Conservation (phyloP, 176 grass and related monocot species). For the Miscanthus lutarioriparius region DNA sequence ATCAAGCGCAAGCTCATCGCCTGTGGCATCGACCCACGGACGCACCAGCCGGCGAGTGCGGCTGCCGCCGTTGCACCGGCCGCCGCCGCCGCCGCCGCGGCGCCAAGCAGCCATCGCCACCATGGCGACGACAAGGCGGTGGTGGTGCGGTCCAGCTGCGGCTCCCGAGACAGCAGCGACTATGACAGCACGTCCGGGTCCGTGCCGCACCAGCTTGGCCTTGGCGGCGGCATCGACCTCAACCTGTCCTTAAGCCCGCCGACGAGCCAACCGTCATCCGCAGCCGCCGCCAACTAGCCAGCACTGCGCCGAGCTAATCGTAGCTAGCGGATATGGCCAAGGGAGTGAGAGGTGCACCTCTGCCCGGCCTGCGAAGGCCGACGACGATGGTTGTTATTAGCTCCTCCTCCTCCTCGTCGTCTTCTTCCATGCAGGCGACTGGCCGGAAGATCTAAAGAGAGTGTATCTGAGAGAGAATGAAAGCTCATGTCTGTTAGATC, state of each 20-base stretch:
- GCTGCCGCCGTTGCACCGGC: not conserved
- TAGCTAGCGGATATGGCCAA: not conserved
- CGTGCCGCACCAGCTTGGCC: slow-evolving; percentile 9
- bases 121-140: not conserved
- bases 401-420: too few relatives aligned
- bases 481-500: too few relatives aligned
- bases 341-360: not conserved
- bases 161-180: slow-evolving; percentile 33
- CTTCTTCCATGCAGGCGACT: too few relatives aligned
- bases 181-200: not conserved
- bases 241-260: slow-evolving; percentile 69
- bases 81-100: not conserved
- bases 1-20: slow-evolving; percentile 82
- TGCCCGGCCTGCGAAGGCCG: too few relatives aligned
- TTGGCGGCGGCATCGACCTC: slow-evolving; percentile 50
- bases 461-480: too few relatives aligned
- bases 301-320: too few relatives aligned
- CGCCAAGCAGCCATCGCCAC: not conserved
- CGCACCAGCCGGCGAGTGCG: slow-evolving; percentile 53
- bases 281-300: not conserved
- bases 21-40: slow-evolving; percentile 67
- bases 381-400: too few relatives aligned
- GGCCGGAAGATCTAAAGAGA: too few relatives aligned
- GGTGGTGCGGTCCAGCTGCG: not conserved
- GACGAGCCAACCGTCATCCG: slow-evolving; percentile 37